Conservation (phyloP, 352 stramenopile genomes). For the Plasmopara halstedii region DNA sequence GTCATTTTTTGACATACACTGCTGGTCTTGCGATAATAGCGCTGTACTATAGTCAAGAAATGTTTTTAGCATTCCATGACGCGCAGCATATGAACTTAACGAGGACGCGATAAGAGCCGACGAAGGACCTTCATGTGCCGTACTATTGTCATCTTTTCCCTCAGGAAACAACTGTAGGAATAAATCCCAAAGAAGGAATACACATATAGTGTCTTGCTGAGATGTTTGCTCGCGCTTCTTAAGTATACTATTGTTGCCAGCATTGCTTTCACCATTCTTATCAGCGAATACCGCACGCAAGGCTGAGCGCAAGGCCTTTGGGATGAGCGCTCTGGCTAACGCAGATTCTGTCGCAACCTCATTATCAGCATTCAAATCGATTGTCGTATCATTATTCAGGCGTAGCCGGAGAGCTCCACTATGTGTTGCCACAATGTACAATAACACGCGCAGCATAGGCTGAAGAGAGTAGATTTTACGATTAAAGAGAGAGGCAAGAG, state of each 20-base stretch:
- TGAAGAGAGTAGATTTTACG: conserved; percentile 37
- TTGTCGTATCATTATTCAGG: conserved; percentile 31
- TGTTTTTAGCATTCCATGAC: conserved; percentile 48
- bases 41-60: conserved; percentile 62
- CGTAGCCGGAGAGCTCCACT: conserved; percentile 35
- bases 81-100: conserved; percentile 57
- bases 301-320: conserved; percentile 49
- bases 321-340: conserved; percentile 55
- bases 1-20: conserved; percentile 16
- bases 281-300: conserved; percentile 44
- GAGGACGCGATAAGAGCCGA: conserved; percentile 54
- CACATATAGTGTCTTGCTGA: conserved; percentile 41
- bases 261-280: conserved; percentile 12
- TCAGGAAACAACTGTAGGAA: conserved; percentile 76
- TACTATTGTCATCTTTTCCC: conserved; percentile 10
- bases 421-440: conserved; percentile 57
- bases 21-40: conserved; percentile 51
- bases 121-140: conserved; percentile 10
- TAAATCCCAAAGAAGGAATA: conserved; percentile 72
- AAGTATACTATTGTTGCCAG: conserved; percentile 28
- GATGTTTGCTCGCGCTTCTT: no score
- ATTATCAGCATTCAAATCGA: conserved; percentile 76
- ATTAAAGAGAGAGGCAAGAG: conserved; percentile 59
- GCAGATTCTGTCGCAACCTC: conserved; percentile 64
- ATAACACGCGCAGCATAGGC: conserved; percentile 37